Conservation (phyloP, 768 basidiomycete species). For the Pleurotus ostreatus region DNA sequence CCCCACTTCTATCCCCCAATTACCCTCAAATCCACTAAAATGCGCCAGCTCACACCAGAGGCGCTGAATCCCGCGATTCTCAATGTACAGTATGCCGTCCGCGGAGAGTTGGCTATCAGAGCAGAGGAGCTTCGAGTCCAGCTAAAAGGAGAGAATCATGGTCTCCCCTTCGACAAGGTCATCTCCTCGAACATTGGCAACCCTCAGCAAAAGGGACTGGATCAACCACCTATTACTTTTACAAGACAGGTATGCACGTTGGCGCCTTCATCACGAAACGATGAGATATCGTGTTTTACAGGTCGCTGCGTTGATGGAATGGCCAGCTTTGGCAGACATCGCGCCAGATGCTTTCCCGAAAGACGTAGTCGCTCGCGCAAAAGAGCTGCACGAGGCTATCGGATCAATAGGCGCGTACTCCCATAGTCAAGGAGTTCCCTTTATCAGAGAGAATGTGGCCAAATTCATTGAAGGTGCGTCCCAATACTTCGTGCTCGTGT, state of each 20-base stretch:
- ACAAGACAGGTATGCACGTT: slow-evolving; percentile 71
- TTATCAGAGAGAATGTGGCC: slow-evolving; percentile 85
- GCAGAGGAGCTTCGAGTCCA: slow-evolving; percentile 77
- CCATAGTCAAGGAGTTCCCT: slow-evolving; percentile 88
- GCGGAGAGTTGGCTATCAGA: slow-evolving; percentile 94
- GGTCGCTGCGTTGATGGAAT: slow-evolving; percentile 91
- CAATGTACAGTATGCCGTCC: slow-evolving; percentile 94
- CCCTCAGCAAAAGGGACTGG: slow-evolving; percentile 91
- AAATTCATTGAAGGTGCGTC: slow-evolving; percentile 79
- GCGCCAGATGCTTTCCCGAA: slow-evolving; percentile 77
- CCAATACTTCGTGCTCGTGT: background rate
- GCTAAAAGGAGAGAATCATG: slow-evolving; percentile 53
- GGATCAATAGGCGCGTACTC: slow-evolving; percentile 95
- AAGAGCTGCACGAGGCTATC: slow-evolving; percentile 77
- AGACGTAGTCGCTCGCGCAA: slow-evolving; percentile 83
- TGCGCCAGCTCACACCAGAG: slow-evolving; percentile 60
- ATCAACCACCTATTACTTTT: slow-evolving; percentile 92
- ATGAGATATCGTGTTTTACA: slow-evolving; percentile 24
- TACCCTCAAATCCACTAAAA: slow-evolving; percentile 14
- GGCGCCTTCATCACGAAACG: background rate
- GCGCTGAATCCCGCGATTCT: slow-evolving; percentile 81
- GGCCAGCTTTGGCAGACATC: slow-evolving; percentile 76
- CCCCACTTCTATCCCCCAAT: no score
- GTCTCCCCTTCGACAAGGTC: slow-evolving; percentile 81
- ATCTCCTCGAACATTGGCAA: slow-evolving; percentile 98